Evolutionary conservation across 768 basidiomycete species (phyloP).

Genomic region (Suillus placidus): DNA sequence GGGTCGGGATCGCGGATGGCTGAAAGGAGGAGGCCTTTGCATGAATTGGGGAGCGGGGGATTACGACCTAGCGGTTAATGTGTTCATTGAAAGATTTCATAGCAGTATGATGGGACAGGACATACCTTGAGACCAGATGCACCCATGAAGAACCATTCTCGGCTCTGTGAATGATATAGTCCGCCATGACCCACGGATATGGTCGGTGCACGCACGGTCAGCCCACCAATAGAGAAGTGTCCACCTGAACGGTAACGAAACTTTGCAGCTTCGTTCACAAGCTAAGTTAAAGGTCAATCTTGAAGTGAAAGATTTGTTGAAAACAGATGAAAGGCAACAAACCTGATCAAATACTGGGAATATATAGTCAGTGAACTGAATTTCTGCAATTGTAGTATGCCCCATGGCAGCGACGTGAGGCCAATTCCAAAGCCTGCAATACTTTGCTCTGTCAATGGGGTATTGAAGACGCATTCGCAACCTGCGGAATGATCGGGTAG

Average conservation of each 20-base stretch:
- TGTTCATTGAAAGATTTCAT: background rate
- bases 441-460: conserved; percentile 89
- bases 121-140: conserved; percentile 84
- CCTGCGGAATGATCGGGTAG: conserved; percentile 45
- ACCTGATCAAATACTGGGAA: conserved; percentile 95
- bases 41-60: conserved; percentile 94
- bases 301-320: conserved; percentile 2
- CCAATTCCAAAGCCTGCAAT: conserved; percentile 96
- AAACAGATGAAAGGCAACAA: conserved; percentile 9
- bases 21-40: conserved; percentile 85
- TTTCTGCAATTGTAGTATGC: conserved; percentile 92
- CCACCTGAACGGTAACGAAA: conserved; percentile 89
- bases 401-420: conserved; percentile 84
- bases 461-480: conserved; percentile 93
- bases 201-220: conserved; percentile 83
- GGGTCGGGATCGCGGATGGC: conserved; percentile 94
- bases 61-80: conserved; percentile 56
- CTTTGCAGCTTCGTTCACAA: conserved; percentile 96
- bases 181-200: conserved; percentile 95
- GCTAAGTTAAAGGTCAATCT: conserved; percentile 39
- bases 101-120: background rate
- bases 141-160: conserved; percentile 93
- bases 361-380: conserved; percentile 90
- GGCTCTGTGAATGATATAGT: conserved; percentile 93
- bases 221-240: conserved; percentile 75